phyloP scores from a whole-genome alignment of 2,329 filamentous ascomycete species.

The Claviceps pazoutovae region DNA sequence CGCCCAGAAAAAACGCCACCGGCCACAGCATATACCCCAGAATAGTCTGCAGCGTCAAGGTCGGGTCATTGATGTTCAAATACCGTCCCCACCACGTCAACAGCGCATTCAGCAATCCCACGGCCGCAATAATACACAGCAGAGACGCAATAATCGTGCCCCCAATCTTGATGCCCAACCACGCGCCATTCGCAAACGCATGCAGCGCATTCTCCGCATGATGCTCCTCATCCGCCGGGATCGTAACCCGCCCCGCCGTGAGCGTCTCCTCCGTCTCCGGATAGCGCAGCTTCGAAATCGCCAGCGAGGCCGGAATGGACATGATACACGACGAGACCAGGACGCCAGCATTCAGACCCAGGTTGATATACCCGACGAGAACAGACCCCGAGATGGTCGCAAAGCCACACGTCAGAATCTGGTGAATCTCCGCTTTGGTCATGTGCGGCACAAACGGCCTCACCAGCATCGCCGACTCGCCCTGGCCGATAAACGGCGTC shows the following conservation, averaged over 20 bases:
- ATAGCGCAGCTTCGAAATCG: conserved; percentile 78
- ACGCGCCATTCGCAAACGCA: conserved; percentile 72
- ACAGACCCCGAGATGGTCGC: conserved; percentile 86
- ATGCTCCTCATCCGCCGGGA: conserved; percentile 67
- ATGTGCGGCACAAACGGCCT: conserved; percentile 74
- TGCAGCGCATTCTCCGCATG: conserved; percentile 69
- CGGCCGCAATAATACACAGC: conserved; percentile 69
- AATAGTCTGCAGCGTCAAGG: conserved; percentile 59
- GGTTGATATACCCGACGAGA: conserved; percentile 69
- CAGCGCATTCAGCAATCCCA: conserved; percentile 61
- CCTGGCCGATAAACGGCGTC: conserved; percentile 87
- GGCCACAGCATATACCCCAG: conserved; percentile 68
- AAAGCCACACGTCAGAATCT: conserved; percentile 85
- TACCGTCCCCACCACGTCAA: conserved; percentile 77
- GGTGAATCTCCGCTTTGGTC: conserved; percentile 78
- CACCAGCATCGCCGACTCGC: conserved; percentile 87
- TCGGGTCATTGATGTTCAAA: conserved; percentile 54
- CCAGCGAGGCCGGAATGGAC: conserved; percentile 84
- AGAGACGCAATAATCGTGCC: conserved; percentile 69
- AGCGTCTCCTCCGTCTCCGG: conserved; percentile 79
- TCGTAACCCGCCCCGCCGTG: conserved; percentile 66
- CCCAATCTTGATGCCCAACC: conserved; percentile 75
- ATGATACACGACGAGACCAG: conserved; percentile 88
- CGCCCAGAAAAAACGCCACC: conserved; percentile 67
- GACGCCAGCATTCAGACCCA: conserved; percentile 73